Conservation (phyloP, 148 eudicot species). For the Chenopodium album region DNA sequence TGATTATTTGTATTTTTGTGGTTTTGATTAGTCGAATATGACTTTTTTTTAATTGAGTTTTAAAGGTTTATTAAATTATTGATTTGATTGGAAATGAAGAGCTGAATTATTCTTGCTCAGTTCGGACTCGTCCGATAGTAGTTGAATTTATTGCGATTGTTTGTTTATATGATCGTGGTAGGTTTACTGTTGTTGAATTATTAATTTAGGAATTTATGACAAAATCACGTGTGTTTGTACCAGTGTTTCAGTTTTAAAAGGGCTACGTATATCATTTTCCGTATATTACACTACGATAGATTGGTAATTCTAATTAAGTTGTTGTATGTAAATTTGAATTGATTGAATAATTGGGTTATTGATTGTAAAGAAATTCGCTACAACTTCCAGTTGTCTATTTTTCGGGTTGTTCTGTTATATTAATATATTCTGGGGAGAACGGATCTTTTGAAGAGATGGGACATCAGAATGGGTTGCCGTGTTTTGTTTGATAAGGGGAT, state of each 20-base stretch:
- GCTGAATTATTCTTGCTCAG: conserved; percentile 6
- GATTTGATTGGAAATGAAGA: neutral
- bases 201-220: too few relatives aligned
- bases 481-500: neutral
- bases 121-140: neutral
- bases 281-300: too few relatives aligned
- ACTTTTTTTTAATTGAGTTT: neutral
- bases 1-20: neutral
- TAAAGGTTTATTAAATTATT: neutral
- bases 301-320: neutral
- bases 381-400: too few relatives aligned
- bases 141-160: neutral
- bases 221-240: too few relatives aligned
- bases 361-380: too few relatives aligned
- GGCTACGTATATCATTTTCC: too few relatives aligned
- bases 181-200: too few relatives aligned
- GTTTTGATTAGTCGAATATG: neutral
- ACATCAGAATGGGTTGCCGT: neutral
- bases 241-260: too few relatives aligned
- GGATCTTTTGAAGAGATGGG: neutral
- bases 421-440: neutral
- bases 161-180: neutral
- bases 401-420: too few relatives aligned
- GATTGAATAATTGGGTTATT: neutral
- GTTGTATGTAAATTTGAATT: neutral